Base-by-base conservation (phyloP, 306 rosid species). In the Lathyrus sativus region DNA sequence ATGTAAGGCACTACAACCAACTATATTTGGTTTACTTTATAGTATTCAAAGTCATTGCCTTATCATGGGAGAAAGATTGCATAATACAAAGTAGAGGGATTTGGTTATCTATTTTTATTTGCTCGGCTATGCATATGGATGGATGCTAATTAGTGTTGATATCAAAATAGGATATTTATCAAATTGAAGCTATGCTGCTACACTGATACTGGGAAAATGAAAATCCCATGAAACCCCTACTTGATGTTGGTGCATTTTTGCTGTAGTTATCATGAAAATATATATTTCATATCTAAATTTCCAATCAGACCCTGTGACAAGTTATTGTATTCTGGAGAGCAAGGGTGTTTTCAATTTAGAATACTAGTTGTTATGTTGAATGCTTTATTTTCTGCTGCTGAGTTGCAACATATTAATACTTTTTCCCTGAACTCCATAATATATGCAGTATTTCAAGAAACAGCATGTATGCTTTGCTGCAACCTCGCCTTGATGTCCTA, bases 401-500 rank as follows among this genome's bases (percentile, higher is more conserved):
- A 56, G 9, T 65, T 48, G 44, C 26, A 45, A 42, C 22, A 56
- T 26, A 43, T 58, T 74, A 13, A 42, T 56, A 39, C 4, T 43
- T 62, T 38, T 42, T 31, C 29, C 61, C 48, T 71, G 49, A 54
- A 22, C 49, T 57, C 55, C 56, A 50, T 51, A 70, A 11, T 49
- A 48, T 62, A 12, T 81, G 81, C 96, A 92, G 98, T 72, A 89
- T 92, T 80, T 85, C 98, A 10, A 92, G 88, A 86, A 88, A 74
- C 67, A 83, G 68, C 60, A 89, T 89, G 98, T 92, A 92, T 71
- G 75, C 78, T 63, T 72, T 84, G 87, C 89, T 92, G 81, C 98
- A 92, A 68, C 86, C 96, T 68, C 91, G 86, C 39, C 88, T 92
- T 57, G 90, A 88, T 83, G 82, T 81, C 74, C 86, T 92, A 29